Conservation (phyloP, 441 rosid species). For the Corymbia citriodora region DNA sequence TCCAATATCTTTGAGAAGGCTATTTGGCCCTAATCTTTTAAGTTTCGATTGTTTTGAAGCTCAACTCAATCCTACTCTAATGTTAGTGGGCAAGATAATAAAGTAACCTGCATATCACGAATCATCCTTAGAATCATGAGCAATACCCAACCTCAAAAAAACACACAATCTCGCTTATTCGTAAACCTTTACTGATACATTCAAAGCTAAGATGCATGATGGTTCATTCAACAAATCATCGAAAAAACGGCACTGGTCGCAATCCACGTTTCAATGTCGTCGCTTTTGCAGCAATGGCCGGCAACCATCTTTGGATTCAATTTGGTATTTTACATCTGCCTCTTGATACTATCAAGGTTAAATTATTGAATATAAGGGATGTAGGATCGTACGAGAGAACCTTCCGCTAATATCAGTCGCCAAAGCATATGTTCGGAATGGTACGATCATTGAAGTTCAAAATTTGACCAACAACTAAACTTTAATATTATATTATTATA, state of each 20-base stretch:
- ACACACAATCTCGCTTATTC: not conserved
- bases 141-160: rapidly evolving
- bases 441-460: not conserved
- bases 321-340: not conserved
- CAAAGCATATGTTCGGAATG: not conserved
- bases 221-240: not conserved
- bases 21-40: not conserved
- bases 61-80: not conserved
- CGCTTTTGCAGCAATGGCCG: not conserved
- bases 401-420: not conserved
- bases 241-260: rapidly evolving
- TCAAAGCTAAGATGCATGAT: not conserved
- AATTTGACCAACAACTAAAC: not conserved
- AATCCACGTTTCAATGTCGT: not conserved
- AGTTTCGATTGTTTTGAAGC: not conserved
- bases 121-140: rapidly evolving
- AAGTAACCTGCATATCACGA: rapidly evolving
- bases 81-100: not conserved
- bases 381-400: not conserved
- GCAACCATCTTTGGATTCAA: not conserved
- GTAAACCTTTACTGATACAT: rapidly evolving
- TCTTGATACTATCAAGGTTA: not conserved
- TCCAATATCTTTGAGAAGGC: not conserved
- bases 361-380: not conserved
- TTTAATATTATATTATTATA: not conserved